Evolutionary conservation across 2,329 filamentous ascomycete genomes (phyloP).

Genomic region (Plectosphaerella sp.): DNA sequence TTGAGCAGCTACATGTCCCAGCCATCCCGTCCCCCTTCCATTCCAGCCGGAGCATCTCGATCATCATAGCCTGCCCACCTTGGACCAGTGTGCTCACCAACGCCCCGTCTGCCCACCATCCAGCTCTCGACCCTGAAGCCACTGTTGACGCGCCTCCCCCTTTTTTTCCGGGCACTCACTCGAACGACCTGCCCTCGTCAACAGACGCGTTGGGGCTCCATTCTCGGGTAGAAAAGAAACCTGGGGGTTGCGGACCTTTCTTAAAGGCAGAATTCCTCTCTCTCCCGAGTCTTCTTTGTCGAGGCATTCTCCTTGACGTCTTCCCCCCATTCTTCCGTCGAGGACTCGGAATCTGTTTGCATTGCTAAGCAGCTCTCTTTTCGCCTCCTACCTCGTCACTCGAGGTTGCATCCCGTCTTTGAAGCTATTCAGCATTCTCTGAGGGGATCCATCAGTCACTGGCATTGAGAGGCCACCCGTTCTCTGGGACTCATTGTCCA

Average conservation of each 20-base stretch:
- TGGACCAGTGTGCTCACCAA: background rate
- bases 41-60: conserved; percentile 2
- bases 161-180: background rate
- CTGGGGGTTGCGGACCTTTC: background rate
- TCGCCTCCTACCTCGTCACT: background rate
- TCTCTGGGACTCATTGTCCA: background rate
- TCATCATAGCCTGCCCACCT: background rate
- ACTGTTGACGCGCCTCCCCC: background rate
- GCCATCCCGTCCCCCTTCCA: conserved; percentile 2
- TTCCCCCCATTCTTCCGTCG: conserved; percentile 2
- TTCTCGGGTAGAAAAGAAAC: too few species aligned
- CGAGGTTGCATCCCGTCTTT: background rate
- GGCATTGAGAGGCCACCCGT: background rate
- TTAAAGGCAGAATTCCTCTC: conserved; percentile 6
- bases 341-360: conserved; percentile 3
- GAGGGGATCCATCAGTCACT: background rate
- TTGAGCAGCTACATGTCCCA: conserved; percentile 1
- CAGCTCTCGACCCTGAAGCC: background rate
- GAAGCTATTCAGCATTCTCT: background rate
- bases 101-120: background rate
- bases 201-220: background rate
- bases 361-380: background rate
- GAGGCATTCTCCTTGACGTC: conserved; percentile 3
- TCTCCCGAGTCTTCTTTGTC: background rate
- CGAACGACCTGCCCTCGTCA: background rate